Evolutionary conservation across 2,329 filamentous ascomycete species (phyloP).

Genomic region (Monosporascus cannonballus): DNA sequence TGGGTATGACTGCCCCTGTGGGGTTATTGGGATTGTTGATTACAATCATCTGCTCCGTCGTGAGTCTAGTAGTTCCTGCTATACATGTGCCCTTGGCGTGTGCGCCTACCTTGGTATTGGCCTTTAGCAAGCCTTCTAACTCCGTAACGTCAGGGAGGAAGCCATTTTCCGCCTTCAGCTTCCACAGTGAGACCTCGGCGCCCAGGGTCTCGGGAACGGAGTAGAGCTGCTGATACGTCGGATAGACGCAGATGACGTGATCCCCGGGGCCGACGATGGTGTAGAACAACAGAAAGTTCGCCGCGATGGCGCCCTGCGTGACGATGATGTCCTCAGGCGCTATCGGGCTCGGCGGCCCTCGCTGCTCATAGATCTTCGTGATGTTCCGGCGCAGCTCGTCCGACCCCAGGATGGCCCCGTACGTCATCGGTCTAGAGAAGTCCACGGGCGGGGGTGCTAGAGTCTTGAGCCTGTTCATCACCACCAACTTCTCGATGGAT

Average conservation of each 20-base stretch:
- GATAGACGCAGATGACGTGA: slow-evolving; percentile 81
- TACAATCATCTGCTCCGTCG: slow-evolving; percentile 37
- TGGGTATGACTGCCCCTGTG: slow-evolving; percentile 64
- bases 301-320: slow-evolving; percentile 73
- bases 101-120: slow-evolving; percentile 62
- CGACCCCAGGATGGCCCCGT: slow-evolving; percentile 68
- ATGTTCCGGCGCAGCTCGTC: slow-evolving; percentile 57
- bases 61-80: background rate
- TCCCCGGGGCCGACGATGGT: slow-evolving; percentile 66
- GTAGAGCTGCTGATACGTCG: slow-evolving; percentile 83
- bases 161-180: slow-evolving; percentile 54
- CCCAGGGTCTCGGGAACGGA: slow-evolving; percentile 67
- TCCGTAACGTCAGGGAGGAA: slow-evolving; percentile 64
- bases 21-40: slow-evolving; percentile 77
- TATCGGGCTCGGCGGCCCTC: slow-evolving; percentile 35
- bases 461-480: slow-evolving; percentile 50
- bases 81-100: background rate
- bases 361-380: slow-evolving; percentile 57
- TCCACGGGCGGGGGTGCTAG: slow-evolving; percentile 36
- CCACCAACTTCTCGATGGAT: slow-evolving; percentile 61
- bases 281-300: slow-evolving; percentile 79
- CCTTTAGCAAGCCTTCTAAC: slow-evolving; percentile 56
- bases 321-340: slow-evolving; percentile 61
- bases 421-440: slow-evolving; percentile 58
- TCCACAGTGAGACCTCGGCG: slow-evolving; percentile 73